A percentile compares a stretch with the other conserved stretches of the same genome.
Evolutionary conservation across 768 basidiomycete species (phyloP).

Genomic region (Coprinopsis cinerea): DNA sequence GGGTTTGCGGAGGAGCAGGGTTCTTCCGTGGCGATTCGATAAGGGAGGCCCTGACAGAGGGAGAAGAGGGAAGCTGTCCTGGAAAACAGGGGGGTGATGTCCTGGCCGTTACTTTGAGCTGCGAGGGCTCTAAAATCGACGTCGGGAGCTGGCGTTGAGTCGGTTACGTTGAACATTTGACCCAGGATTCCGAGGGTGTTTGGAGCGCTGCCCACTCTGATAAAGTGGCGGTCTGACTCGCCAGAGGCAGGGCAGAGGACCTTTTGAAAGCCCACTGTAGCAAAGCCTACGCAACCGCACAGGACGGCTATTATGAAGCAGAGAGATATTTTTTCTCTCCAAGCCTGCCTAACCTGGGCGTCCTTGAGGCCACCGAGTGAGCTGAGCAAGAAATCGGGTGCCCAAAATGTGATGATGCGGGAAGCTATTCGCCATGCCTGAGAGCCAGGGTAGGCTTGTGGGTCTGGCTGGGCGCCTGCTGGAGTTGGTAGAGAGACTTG

Average conservation of each 20-base stretch:
- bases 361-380: slow-evolving; percentile 79
- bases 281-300: slow-evolving; percentile 80
- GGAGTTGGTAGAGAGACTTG: slow-evolving; percentile 39
- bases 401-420: slow-evolving; percentile 83
- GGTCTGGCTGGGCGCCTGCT: slow-evolving; percentile 21
- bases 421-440: slow-evolving; percentile 82
- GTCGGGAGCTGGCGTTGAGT: slow-evolving; percentile 39
- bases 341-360: slow-evolving; percentile 75
- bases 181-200: slow-evolving; percentile 74
- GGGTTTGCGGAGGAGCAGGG: slow-evolving; percentile 58
- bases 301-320: slow-evolving; percentile 81
- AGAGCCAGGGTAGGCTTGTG: slow-evolving; percentile 34
- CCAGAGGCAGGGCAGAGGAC: slow-evolving; percentile 75
- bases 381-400: slow-evolving; percentile 69
- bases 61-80: slow-evolving; percentile 62
- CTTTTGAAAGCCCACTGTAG: slow-evolving; percentile 90
- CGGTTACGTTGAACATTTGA: slow-evolving; percentile 65
- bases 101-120: slow-evolving; percentile 59
- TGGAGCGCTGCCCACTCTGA: slow-evolving; percentile 47
- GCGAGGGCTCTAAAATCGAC: slow-evolving; percentile 58
- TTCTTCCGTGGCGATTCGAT: slow-evolving; percentile 64
- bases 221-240: slow-evolving; percentile 38
- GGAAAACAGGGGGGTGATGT: slow-evolving; percentile 84
- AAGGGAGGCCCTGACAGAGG: slow-evolving; percentile 55
- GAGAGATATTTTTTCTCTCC: slow-evolving; percentile 95